Percentiles rank a stretch among this genome's conserved stretches.
These are phyloP conservation scores for Glonium stellatum DNA, from an alignment of 495 filamentous ascomycete species.

Conservation along the genomic window DNA sequence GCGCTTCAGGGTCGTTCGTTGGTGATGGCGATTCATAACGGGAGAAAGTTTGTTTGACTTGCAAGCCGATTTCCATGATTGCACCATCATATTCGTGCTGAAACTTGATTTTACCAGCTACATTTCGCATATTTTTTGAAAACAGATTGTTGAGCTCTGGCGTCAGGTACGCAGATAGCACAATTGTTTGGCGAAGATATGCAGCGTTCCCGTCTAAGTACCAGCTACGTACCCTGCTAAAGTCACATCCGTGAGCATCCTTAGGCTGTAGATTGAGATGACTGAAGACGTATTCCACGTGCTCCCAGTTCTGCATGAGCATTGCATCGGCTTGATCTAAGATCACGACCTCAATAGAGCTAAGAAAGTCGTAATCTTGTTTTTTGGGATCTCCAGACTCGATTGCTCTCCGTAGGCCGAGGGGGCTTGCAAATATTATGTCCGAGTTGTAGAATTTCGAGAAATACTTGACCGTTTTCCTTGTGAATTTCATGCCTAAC, in stretches of 20 bases:
- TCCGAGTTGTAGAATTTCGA: constrained; percentile 94
- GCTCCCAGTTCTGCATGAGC: constrained; percentile 98
- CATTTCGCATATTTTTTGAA: constrained; percentile 69
- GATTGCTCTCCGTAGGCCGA: constrained; percentile 84
- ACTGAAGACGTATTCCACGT: constrained; percentile 80
- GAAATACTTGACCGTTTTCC: constrained; percentile 92
- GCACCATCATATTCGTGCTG: constrained; percentile 59
- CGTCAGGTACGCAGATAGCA: constrained; percentile 75
- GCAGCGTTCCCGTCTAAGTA: constrained; percentile 81
- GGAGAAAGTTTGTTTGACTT: constrained; percentile 81
- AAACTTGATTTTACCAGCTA: constrained; percentile 66
- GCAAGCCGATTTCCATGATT: constrained; percentile 53
- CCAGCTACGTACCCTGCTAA: constrained; percentile 82
- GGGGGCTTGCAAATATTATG: constrained; percentile 81
- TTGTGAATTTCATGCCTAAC: constrained; percentile 86
- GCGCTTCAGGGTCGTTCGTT: constrained; percentile 68
- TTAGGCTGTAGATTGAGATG: constrained; percentile 87
- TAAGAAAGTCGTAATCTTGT: constrained; percentile 83
- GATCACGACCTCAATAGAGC: constrained; percentile 82
- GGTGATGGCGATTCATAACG: constrained; percentile 69
- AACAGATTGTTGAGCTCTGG: constrained; percentile 80
- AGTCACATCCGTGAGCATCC: constrained; percentile 89
- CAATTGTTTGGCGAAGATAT: constrained; percentile 74
- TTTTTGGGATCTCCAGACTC: constrained; percentile 63
- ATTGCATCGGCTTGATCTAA: constrained; percentile 90